Evolutionary conservation across 345 rosid species (phyloP).

Genomic region (Mercurialis annua): DNA sequence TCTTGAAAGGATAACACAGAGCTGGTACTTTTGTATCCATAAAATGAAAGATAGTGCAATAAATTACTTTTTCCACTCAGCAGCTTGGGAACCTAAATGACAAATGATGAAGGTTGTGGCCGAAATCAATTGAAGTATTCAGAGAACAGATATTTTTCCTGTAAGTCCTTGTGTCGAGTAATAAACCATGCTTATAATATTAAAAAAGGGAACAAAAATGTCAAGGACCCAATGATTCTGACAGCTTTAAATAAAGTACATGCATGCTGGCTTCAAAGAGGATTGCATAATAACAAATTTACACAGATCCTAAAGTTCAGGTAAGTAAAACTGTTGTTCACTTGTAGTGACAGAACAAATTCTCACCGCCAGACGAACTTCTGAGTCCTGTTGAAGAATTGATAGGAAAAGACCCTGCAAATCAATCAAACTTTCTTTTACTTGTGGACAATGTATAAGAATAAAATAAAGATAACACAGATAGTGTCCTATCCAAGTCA

Average conservation of each 20-base stretch:
- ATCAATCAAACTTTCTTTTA: constrained; percentile 16
- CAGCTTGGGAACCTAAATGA: background rate
- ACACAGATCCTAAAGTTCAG: background rate
- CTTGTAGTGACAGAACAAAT: constrained; percentile 8
- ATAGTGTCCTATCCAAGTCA: background rate
- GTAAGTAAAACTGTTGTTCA: constrained; percentile 3
- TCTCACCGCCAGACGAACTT: constrained; percentile 69
- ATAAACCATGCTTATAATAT: background rate
- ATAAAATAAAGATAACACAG: background rate
- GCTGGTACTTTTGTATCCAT: background rate
- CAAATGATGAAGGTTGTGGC: background rate
- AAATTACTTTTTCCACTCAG: background rate
- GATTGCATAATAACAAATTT: no score
- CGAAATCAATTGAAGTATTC: background rate
- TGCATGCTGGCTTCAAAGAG: background rate
- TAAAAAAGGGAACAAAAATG: background rate
- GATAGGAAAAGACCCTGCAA: constrained; percentile 71
- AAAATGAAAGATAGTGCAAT: background rate
- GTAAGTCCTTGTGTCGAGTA: background rate
- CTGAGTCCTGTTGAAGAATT: constrained; percentile 77
- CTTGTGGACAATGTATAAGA: background rate
- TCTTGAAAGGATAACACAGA: no score
- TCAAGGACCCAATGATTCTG: background rate
- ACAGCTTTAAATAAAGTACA: background rate
- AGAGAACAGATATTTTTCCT: background rate